Conservation (phyloP, 176 grass and related monocot species). For the bread wheat (Triticum aestivum) region IWGSC_CS_RefSeq_v2.1 NC_057802.1:448436586-448437085, state of each 20-base stretch:
- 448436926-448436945: background rate
- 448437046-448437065: background rate
- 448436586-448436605: no score
- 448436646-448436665: no score
- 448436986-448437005: background rate
- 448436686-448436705: no score
- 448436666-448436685: no score
- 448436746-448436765: background rate
- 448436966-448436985: background rate
- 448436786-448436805: background rate
- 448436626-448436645: no score
- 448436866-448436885: background rate
- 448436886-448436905: background rate
- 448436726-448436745: no score
- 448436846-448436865: background rate
- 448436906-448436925: background rate
- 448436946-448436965: no score
- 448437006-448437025: constrained; percentile 1
- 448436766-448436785: no score
- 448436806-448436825: background rate
- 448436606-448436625: no score
- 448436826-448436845: background rate
- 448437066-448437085: background rate
- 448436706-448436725: no score
- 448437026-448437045: background rate